Conservation (phyloP, 345 rosid species). For the Ricinus communis region DNA sequence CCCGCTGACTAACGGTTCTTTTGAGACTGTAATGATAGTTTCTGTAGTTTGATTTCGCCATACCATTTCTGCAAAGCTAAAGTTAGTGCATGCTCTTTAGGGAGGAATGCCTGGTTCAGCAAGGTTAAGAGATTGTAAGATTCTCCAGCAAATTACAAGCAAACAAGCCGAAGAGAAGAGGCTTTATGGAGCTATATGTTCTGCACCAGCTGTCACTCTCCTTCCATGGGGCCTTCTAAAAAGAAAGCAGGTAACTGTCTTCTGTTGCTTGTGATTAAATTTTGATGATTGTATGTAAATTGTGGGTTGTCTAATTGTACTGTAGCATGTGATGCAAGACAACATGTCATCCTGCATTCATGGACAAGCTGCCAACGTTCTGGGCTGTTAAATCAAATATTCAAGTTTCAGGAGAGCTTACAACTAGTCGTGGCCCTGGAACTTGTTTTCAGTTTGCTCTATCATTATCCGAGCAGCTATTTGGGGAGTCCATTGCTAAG, state of each 20-base stretch:
- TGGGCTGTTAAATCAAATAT: constrained; percentile 91
- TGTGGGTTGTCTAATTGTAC: constrained; percentile 41
- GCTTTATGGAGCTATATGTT: constrained; percentile 82
- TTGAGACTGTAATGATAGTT: background rate
- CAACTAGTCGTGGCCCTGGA: constrained; percentile 95
- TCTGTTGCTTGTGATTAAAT: constrained; percentile 15
- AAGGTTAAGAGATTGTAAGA: constrained; percentile 71
- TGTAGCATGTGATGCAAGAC: constrained; percentile 64
- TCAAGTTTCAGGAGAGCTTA: constrained; percentile 84
- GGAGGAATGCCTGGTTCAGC: constrained; percentile 99
- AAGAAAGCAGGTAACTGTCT: constrained; percentile 56
- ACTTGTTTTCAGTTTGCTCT: constrained; percentile 83
- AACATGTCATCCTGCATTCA: constrained; percentile 90
- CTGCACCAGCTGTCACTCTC: constrained; percentile 92
- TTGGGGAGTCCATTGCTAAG: constrained; percentile 68
- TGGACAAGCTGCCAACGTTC: constrained; percentile 74
- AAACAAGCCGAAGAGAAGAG: constrained; percentile 76
- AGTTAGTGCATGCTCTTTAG: constrained; percentile 32
- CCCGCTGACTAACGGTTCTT: background rate
- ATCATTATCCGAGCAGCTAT: constrained; percentile 74
- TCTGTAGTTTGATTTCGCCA: background rate
- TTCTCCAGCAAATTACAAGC: constrained; percentile 61
- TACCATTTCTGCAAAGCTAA: background rate
- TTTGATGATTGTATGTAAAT: background rate
- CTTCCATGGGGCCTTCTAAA: constrained; percentile 94